These are phyloP conservation scores for Dictyostelium intermedium DNA, from an alignment of 78 protist genomes.

Conservation along the genomic window DNA sequence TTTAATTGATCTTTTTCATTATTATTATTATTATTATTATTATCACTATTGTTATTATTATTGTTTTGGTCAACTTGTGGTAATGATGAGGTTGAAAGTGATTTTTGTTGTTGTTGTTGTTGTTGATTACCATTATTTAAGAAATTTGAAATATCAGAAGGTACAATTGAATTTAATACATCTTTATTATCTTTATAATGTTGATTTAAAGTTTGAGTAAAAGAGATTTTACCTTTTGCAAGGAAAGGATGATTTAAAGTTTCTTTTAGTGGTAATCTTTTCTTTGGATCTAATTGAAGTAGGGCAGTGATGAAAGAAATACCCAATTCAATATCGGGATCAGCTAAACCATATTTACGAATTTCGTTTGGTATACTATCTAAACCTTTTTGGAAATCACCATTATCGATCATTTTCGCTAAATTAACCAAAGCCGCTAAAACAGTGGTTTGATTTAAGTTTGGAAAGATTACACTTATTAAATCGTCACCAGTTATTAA, in stretches of 20 bases:
- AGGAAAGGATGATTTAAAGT: constrained; percentile 59
- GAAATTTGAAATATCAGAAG: constrained; percentile 9
- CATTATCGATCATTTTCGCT: constrained; percentile 53
- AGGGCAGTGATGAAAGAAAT: not conserved
- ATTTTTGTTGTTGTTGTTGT: not conserved
- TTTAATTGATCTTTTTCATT: not conserved
- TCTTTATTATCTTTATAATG: not conserved
- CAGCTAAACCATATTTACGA: constrained; percentile 6
- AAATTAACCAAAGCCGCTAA: constrained; percentile 46
- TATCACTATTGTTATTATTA: not conserved
- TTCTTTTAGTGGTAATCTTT: constrained; percentile 22
- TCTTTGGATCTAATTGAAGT: constrained; percentile 27
- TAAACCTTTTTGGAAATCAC: constrained; percentile 53
- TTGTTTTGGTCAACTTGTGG: not conserved
- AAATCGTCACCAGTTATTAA: constrained; percentile 47
- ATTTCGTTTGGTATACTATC: constrained; percentile 43
- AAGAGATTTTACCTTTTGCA: constrained; percentile 1
- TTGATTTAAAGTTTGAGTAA: not conserved
- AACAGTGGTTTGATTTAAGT: constrained; percentile 38
- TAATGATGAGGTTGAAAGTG: not conserved
- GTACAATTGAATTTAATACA: not conserved
- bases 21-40: not conserved
- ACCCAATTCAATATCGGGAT: not conserved
- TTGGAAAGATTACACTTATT: constrained; percentile 41
- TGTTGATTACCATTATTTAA: not conserved